Percentiles rank a stretch among this genome's conserved stretches.
Conservation (phyloP, 768 basidiomycete species). For the Kwoniella newhampshirensis region DNA sequence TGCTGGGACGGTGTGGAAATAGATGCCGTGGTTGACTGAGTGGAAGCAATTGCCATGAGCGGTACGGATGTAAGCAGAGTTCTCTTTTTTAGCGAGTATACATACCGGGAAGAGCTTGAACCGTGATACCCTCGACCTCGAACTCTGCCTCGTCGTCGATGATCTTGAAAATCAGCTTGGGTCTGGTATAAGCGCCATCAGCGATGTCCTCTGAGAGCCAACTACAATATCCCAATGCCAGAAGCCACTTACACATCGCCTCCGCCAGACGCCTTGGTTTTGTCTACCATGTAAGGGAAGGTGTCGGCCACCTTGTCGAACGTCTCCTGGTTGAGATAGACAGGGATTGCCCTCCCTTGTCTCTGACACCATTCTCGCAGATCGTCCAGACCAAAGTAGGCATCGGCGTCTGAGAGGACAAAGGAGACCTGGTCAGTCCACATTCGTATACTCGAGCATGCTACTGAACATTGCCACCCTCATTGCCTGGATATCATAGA, state of each 20-base stretch:
- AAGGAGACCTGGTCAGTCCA: not conserved
- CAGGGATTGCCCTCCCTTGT: constrained; percentile 34
- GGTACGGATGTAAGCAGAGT: not conserved
- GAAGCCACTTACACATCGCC: constrained; percentile 48
- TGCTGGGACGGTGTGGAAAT: constrained; percentile 35
- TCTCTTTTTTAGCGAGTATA: not conserved
- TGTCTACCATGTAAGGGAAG: constrained; percentile 69
- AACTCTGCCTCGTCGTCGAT: constrained; percentile 69
- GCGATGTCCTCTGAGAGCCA: not conserved
- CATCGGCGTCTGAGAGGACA: constrained; percentile 54
- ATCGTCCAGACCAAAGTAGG: constrained; percentile 89
- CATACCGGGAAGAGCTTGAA: constrained; percentile 49
- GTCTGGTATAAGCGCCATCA: constrained; percentile 57
- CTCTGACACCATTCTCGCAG: constrained; percentile 60
- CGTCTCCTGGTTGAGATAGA: constrained; percentile 37
- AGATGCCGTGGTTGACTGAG: constrained; percentile 49
- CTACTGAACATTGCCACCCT: not conserved
- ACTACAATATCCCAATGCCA: too few relatives aligned
- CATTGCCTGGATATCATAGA: not conserved
- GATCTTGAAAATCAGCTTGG: constrained; percentile 71
- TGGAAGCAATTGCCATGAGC: not conserved
- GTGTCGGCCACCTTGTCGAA: constrained; percentile 56
- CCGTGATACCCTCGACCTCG: constrained; percentile 59
- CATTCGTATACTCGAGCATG: not conserved
- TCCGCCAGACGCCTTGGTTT: constrained; percentile 64